Conservation (phyloP, 1,139 yeast species). For the Hemisphaericaspora subhashii region DNA sequence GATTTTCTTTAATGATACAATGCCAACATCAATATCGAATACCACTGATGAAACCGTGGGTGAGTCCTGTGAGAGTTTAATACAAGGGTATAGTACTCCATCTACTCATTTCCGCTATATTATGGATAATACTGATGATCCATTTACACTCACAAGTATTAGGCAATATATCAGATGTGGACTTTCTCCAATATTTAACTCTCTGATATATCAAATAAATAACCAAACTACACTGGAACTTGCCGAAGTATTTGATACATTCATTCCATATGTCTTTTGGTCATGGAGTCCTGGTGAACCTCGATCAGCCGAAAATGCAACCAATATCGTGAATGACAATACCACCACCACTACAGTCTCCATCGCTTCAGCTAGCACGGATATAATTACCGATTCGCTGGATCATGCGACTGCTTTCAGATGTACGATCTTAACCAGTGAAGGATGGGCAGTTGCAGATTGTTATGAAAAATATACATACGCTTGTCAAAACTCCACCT, state of each 20-base stretch:
- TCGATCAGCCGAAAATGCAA: conserved; percentile 1
- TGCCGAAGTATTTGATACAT: conserved; percentile 22
- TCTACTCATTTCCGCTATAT: conserved; percentile 39
- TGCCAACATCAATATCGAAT: conserved; percentile 16
- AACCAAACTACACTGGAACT: conserved; percentile 14
- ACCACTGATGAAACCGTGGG: conserved; percentile 10
- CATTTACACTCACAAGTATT: conserved; percentile 35
- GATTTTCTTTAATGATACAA: conserved; percentile 20
- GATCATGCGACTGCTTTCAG: conserved; percentile 38
- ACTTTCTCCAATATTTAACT: conserved; percentile 56
- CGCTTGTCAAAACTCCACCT: conserved; percentile 52
- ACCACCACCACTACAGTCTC: not conserved
- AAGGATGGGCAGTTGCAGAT: conserved; percentile 61
- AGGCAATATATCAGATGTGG: conserved; percentile 52
- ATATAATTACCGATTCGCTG: not conserved
- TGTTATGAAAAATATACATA: conserved; percentile 57
- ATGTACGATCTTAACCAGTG: conserved; percentile 56
- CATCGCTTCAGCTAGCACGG: not conserved
- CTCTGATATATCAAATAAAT: conserved; percentile 26
- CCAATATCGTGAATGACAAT: too few species aligned
- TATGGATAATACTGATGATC: conserved; percentile 28
- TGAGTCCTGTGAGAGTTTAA: conserved; percentile 10
- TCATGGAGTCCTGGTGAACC: conserved; percentile 70
- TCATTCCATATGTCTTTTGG: conserved; percentile 52
- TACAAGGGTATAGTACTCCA: conserved; percentile 13